Conservation (phyloP, 2,329 filamentous ascomycete species). For the Phoma sp. region DNA sequence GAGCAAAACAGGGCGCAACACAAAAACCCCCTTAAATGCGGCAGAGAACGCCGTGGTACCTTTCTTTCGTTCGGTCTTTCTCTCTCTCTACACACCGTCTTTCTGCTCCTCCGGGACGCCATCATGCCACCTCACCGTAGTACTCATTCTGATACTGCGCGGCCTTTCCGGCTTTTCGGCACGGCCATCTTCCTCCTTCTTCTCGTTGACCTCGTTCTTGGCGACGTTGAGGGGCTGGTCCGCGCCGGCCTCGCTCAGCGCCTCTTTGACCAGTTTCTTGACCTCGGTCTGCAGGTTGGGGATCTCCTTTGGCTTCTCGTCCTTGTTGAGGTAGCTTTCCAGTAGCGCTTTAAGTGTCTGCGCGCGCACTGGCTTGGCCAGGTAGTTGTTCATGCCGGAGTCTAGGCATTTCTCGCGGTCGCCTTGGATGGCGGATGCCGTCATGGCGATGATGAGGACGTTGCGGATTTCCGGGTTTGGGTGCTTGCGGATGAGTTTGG, state of each 20-base stretch:
- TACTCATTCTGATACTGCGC: constrained; percentile 12
- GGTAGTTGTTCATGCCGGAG: constrained; percentile 96
- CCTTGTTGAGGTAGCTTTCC: constrained; percentile 67
- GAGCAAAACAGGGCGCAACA: neutral
- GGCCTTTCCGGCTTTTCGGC: constrained; percentile 2
- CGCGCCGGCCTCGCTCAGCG: constrained; percentile 28
- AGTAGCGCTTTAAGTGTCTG: constrained; percentile 86
- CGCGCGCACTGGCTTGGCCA: constrained; percentile 92
- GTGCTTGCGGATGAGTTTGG: constrained; percentile 80
- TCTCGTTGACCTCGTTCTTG: neutral
- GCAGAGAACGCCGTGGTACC: no score
- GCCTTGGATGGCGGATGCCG: constrained; percentile 89
- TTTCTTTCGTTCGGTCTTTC: neutral
- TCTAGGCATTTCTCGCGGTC: constrained; percentile 95
- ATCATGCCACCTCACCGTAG: constrained; percentile 14
- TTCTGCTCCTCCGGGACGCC: neutral
- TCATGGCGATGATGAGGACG: constrained; percentile 96
- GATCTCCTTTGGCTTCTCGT: constrained; percentile 42
- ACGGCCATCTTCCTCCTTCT: neutral
- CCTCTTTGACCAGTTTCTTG: constrained; percentile 50
- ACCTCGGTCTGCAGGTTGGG: constrained; percentile 56
- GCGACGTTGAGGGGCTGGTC: constrained; percentile 3
- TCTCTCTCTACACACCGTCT: neutral
- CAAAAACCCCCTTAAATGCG: no score
- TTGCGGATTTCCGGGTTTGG: constrained; percentile 76